These are phyloP conservation scores for Coniosporium apollinis DNA, from an alignment of 495 filamentous ascomycete genomes.

Conservation along the genomic window DNA sequence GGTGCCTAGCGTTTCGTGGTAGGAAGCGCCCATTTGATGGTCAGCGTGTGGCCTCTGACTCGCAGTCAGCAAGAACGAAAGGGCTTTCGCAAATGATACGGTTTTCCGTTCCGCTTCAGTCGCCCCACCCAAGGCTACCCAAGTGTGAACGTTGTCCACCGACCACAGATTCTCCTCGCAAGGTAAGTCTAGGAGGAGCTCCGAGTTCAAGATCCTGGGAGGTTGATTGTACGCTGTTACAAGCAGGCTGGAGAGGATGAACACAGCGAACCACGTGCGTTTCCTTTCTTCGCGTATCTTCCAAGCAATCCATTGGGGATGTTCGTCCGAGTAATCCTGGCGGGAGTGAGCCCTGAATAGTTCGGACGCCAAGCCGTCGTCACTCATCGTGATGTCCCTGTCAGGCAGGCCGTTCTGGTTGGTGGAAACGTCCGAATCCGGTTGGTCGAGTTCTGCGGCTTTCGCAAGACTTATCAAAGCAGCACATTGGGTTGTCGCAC, in stretches of 20 bases:
- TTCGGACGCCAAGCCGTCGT: conserved; percentile 25
- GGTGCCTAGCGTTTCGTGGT: conserved; percentile 31
- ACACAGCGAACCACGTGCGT: conserved; percentile 82
- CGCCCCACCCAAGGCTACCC: conserved; percentile 60
- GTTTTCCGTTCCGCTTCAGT: conserved; percentile 45
- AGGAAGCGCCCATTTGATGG: conserved; percentile 29
- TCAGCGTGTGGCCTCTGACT: conserved; percentile 52
- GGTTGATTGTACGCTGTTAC: conserved; percentile 87
- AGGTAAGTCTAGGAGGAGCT: conserved; percentile 78
- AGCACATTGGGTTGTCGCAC: conserved; percentile 80
- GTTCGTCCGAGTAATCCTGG: conserved; percentile 34
- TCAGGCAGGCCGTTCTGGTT: conserved; percentile 1
- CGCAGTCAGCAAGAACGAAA: conserved; percentile 64
- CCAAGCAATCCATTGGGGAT: conserved; percentile 79
- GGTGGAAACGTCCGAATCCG: conserved; percentile 12
- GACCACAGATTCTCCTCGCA: conserved; percentile 89
- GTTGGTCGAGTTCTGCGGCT: conserved; percentile 57
- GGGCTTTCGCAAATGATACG: conserved; percentile 54
- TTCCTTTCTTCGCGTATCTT: conserved; percentile 81
- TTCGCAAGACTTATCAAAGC: conserved; percentile 82
- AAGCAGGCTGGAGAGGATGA: conserved; percentile 75
- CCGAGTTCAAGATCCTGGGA: conserved; percentile 83
- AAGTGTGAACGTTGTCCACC: conserved; percentile 62
- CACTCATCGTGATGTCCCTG: conserved; percentile 18
- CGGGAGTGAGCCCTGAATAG: conserved; percentile 5